Conservation (phyloP, 371 early-diverging fungal species). For the Mortierella sp. region DNA sequence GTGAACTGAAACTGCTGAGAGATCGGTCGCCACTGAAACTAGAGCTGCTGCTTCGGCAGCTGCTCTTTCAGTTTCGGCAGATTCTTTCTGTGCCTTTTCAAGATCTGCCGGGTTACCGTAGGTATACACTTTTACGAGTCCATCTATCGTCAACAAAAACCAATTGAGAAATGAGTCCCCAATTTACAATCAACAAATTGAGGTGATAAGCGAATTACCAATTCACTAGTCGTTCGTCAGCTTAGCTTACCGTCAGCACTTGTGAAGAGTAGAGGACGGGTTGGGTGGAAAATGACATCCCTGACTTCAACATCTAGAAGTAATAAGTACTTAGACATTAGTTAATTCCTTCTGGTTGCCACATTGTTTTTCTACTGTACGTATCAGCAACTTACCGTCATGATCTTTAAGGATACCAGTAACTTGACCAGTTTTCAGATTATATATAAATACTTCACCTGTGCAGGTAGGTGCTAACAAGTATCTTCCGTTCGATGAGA, state of each 20-base stretch:
- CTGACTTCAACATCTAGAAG: conserved; percentile 84
- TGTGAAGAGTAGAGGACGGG: conserved; percentile 80
- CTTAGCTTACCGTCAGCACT: conserved; percentile 81
- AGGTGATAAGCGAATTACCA: no score
- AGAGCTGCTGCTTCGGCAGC: conserved; percentile 41
- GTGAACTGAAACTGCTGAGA: conserved; percentile 49
- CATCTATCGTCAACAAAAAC: conserved; percentile 35
- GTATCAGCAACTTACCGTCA: conserved; percentile 64
- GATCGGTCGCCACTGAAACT: conserved; percentile 43
- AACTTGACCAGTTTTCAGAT: conserved; percentile 78
- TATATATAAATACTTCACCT: conserved; percentile 88
- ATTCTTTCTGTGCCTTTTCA: conserved; percentile 32
- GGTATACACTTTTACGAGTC: conserved; percentile 59
- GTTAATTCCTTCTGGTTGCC: not conserved
- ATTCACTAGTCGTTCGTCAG: no score
- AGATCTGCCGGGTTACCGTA: conserved; percentile 48
- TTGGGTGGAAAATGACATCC: conserved; percentile 92
- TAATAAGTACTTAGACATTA: not conserved
- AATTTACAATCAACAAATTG: no score
- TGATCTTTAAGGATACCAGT: conserved; percentile 83
- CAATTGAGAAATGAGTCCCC: not conserved
- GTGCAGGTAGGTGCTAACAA: conserved; percentile 89
- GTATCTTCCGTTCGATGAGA: conserved; percentile 88
- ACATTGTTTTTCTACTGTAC: not conserved
- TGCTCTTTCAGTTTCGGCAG: conserved; percentile 20